Conservation (phyloP, 768 basidiomycete genomes). For the Suillus subalutaceus region DNA sequence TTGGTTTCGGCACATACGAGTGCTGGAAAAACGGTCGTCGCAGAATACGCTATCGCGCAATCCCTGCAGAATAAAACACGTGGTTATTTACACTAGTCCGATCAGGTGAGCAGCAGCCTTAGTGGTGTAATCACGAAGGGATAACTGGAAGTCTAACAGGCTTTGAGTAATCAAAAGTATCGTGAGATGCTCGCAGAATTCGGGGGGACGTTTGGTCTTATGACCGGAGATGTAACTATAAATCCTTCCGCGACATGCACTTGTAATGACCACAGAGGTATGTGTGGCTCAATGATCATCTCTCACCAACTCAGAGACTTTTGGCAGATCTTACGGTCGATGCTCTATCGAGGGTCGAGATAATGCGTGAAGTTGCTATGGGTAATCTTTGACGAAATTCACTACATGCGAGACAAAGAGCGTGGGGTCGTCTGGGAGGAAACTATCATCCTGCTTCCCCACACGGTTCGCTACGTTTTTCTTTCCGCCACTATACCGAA, state of each 20-base stretch:
- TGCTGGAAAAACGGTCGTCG: constrained; percentile 99
- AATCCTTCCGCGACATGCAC: constrained; percentile 95
- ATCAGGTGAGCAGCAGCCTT: constrained; percentile 74
- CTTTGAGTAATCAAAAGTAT: constrained; percentile 98
- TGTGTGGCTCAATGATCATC: background rate
- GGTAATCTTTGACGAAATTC: constrained; percentile 99
- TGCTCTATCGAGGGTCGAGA: constrained; percentile 98
- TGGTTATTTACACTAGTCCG: constrained; percentile 98
- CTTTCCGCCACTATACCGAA: constrained; percentile 99
- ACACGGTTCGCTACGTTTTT: constrained; percentile 96
- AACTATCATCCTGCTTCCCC: constrained; percentile 95
- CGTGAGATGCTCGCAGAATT: constrained; percentile 97
- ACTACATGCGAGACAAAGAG: constrained; percentile 99
- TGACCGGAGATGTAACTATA: constrained; percentile 99
- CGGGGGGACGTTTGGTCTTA: constrained; percentile 96
- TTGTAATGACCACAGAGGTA: constrained; percentile 99
- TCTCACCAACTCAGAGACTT: background rate
- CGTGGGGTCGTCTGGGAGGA: constrained; percentile 99
- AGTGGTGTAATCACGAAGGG: constrained; percentile 17
- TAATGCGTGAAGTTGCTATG: constrained; percentile 99
- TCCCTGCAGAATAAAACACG: constrained; percentile 92
- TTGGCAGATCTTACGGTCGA: constrained; percentile 90
- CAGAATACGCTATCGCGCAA: constrained; percentile 98
- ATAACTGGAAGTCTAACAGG: constrained; percentile 52
- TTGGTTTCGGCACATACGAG: constrained; percentile 98